These are phyloP conservation scores for Tetrahymena thermophila DNA, from an alignment of 73 alveolate genomes.

Conservation along the genomic window DNA sequence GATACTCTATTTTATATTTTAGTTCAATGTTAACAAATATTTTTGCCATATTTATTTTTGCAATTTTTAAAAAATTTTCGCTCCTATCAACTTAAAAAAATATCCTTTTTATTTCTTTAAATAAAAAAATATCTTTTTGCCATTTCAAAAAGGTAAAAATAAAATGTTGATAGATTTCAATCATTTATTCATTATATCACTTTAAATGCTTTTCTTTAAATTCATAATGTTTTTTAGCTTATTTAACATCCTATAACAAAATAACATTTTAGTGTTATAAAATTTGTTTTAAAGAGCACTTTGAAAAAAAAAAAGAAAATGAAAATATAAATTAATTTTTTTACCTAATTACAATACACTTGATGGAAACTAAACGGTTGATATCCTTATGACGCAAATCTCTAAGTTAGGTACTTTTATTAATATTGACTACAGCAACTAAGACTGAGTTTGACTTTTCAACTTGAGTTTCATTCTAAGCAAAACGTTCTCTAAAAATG, in stretches of 20 bases:
- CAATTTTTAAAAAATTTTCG: not conserved
- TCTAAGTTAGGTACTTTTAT: conserved; percentile 65
- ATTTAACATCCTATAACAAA: not conserved
- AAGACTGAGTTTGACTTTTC: conserved; percentile 39
- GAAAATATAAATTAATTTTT: not conserved
- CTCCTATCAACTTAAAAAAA: not conserved
- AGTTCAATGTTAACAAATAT: not conserved
- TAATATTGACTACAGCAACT: conserved; percentile 75
- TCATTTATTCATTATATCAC: too few species aligned
- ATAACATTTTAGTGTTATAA: not conserved
- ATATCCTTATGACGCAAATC: conserved; percentile 90
- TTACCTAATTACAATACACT: conserved; percentile 86
- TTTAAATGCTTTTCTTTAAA: too few species aligned
- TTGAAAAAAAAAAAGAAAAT: not conserved
- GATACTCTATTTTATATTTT: conserved; percentile 54
- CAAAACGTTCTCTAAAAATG: conserved; percentile 56
- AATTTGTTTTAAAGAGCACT: too few species aligned
- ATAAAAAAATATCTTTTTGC: too few species aligned
- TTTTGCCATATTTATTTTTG: not conserved
- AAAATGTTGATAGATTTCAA: too few species aligned
- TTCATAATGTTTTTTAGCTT: not conserved
- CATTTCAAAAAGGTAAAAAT: too few species aligned
- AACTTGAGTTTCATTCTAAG: not conserved
- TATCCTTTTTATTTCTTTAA: too few species aligned
- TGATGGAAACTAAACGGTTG: conserved; percentile 79